Conservation (phyloP, 169 alveolate species). For the Cryptosporidium xiaoi region DNA sequence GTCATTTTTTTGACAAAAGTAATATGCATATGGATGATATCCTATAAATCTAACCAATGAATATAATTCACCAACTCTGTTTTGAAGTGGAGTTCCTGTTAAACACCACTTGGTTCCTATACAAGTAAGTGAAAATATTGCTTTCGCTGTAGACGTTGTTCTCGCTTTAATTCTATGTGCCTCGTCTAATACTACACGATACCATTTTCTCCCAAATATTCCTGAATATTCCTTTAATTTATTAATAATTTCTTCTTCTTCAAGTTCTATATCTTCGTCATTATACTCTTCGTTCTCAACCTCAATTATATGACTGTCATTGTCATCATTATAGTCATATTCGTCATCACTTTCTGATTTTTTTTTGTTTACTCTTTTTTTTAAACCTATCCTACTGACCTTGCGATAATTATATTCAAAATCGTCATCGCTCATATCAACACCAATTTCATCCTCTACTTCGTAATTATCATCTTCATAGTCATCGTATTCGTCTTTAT, state of each 20-base stretch:
- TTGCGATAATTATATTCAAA: background rate
- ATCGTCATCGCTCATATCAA: background rate
- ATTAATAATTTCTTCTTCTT: slow-evolving; percentile 50
- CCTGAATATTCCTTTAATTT: slow-evolving; percentile 33
- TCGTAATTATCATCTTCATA: background rate
- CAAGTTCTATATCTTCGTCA: slow-evolving; percentile 21
- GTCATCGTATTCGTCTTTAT: background rate
- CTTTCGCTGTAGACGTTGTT: slow-evolving; percentile 90
- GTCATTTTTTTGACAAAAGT: slow-evolving; percentile 87
- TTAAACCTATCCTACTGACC: background rate
- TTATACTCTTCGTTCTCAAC: slow-evolving; percentile 16
- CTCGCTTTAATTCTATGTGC: slow-evolving; percentile 96
- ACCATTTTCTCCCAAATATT: slow-evolving; percentile 84
- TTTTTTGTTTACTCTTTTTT: background rate
- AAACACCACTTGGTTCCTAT: slow-evolving; percentile 92
- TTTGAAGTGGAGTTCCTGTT: slow-evolving; percentile 98
- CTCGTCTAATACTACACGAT: slow-evolving; percentile 93
- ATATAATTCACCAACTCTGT: slow-evolving; percentile 95
- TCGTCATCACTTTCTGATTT: background rate
- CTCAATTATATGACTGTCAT: background rate
- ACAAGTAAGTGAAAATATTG: slow-evolving; percentile 82
- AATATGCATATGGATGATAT: slow-evolving; percentile 92
- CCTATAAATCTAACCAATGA: slow-evolving; percentile 92
- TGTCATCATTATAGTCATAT: background rate
- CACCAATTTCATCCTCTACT: background rate